A percentile compares a stretch with the other conserved stretches of the same genome.
Conservation (phyloP, 164 flowering plant genomes). For the Aristolochia contorta region DNA sequence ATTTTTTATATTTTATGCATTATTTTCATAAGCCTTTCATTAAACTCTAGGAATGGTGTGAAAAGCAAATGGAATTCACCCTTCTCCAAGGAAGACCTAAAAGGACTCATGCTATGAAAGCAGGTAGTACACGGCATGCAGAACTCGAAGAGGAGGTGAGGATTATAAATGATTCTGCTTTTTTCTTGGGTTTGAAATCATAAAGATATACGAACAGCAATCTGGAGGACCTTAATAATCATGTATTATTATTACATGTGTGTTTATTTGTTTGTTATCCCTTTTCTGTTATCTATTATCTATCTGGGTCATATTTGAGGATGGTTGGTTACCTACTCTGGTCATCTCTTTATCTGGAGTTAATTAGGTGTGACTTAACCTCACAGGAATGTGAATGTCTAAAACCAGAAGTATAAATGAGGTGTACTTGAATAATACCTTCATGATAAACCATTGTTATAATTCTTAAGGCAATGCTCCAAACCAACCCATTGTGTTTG, state of each 20-base stretch:
- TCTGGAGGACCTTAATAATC: not conserved
- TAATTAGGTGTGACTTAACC: no score
- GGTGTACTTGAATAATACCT: not conserved
- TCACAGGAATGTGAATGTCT: no score
- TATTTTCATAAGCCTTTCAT: not conserved
- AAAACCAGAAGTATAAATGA: no score
- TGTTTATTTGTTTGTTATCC: no score
- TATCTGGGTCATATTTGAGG: no score
- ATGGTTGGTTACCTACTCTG: no score
- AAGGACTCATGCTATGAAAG: constrained; percentile 62
- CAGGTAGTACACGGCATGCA: constrained; percentile 61
- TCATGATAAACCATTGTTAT: not conserved
- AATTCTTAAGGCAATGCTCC: no score
- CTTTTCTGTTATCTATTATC: no score
- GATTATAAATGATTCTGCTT: not conserved
- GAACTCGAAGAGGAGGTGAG: constrained; percentile 77
- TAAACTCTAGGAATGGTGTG: constrained; percentile 80
- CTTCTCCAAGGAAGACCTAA: constrained; percentile 36
- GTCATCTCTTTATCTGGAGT: no score
- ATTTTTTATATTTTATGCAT: no score
- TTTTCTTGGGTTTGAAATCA: not conserved
- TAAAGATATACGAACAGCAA: not conserved
- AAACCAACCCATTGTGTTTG: no score
- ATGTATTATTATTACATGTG: no score
- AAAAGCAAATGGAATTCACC: constrained; percentile 67